These are phyloP conservation scores for Eucalyptus shirleyi DNA, from an alignment of 345 rosid species.

Conservation along the genomic window DNA sequence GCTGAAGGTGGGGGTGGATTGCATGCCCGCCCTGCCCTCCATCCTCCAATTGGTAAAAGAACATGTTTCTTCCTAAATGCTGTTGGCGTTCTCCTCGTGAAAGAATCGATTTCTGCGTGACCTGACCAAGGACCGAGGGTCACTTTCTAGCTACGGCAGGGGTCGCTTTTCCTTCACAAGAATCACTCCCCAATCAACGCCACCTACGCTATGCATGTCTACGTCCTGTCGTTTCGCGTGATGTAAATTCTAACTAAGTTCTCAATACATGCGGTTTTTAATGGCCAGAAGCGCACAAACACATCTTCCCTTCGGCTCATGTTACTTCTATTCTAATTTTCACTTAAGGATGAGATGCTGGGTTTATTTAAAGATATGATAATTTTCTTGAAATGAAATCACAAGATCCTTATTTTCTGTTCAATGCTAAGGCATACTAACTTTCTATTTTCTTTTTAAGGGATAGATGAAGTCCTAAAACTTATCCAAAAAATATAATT, in stretches of 20 bases:
- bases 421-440: background rate
- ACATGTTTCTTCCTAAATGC: background rate
- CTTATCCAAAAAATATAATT: fast-evolving
- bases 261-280: background rate
- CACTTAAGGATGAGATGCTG: background rate
- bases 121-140: background rate
- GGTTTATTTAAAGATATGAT: background rate
- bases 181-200: background rate
- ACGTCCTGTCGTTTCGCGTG: background rate
- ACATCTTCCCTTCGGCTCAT: background rate
- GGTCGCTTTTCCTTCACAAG: background rate
- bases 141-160: background rate
- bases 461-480: background rate
- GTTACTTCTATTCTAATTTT: too few species aligned
- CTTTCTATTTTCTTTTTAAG: background rate
- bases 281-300: background rate
- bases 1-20: background rate
- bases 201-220: background rate
- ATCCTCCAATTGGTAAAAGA: background rate
- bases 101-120: background rate
- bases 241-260: background rate
- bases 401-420: background rate
- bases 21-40: background rate
- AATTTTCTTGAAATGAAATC: background rate
- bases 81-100: background rate